Conservation (phyloP, 441 rosid species). For the Mallotus repandus region DNA sequence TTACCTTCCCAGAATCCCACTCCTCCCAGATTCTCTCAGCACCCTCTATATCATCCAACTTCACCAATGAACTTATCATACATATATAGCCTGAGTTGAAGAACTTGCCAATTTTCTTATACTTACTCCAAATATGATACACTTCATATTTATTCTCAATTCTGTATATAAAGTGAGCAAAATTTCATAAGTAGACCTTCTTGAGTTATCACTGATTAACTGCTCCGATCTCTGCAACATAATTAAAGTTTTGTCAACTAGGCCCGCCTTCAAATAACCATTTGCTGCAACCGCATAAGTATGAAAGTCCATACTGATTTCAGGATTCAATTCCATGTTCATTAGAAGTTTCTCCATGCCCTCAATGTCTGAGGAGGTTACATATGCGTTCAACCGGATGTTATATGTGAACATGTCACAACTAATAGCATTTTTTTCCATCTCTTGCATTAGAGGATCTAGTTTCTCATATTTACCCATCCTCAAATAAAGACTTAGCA, state of each 20-base stretch:
- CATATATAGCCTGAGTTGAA: slow-evolving; percentile 27
- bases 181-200: slow-evolving; percentile 27
- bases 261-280: slow-evolving; percentile 39
- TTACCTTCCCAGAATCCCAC: slow-evolving; percentile 28
- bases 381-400: no score
- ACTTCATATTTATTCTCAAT: slow-evolving; percentile 35
- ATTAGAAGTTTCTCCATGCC: slow-evolving; percentile 40
- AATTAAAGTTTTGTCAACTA: slow-evolving; percentile 30
- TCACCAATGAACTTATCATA: slow-evolving; percentile 34
- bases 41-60: slow-evolving; percentile 36
- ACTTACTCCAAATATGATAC: slow-evolving; percentile 36
- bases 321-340: slow-evolving; percentile 34
- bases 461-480: slow-evolving; percentile 36
- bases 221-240: slow-evolving; percentile 36
- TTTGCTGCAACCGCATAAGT: slow-evolving; percentile 31
- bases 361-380: slow-evolving; percentile 27
- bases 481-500: slow-evolving; percentile 36
- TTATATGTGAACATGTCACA: slow-evolving; percentile 24
- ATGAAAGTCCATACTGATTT: slow-evolving; percentile 30
- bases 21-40: slow-evolving; percentile 39
- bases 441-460: slow-evolving; percentile 38
- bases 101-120: background rate
- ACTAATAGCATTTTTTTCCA: slow-evolving; percentile 37
- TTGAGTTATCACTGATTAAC: background rate
- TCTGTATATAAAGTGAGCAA: slow-evolving; percentile 36